A percentile compares a stretch with the other conserved stretches of the same genome.
phyloP scores from a whole-genome alignment of 768 basidiomycete genomes.

The Lactarius deliciosus region DNA sequence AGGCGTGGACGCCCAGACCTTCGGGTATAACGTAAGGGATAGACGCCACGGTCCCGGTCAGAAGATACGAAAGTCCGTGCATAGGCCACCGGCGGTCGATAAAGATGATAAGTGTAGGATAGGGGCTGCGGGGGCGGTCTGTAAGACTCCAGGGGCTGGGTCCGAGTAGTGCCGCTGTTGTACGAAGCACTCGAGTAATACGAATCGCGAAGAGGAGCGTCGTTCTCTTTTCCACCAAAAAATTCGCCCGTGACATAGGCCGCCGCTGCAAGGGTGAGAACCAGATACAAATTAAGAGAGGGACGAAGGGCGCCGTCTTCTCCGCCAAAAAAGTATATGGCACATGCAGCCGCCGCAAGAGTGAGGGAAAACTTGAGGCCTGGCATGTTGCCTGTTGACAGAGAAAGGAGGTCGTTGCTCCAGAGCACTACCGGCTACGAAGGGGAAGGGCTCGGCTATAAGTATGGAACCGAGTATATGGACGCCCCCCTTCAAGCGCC shows the following conservation, averaged over 20 bases:
- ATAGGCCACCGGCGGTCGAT: background rate
- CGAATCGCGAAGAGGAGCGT: background rate
- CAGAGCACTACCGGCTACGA: background rate
- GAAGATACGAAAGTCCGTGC: background rate
- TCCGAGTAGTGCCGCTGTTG: background rate
- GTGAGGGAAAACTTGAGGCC: too few species aligned
- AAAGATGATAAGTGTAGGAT: background rate
- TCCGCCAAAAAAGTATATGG: background rate
- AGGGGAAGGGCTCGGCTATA: background rate
- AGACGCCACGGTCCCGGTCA: background rate
- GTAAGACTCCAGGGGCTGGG: background rate
- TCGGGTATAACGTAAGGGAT: background rate
- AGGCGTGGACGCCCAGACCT: background rate
- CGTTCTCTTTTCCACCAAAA: too few species aligned
- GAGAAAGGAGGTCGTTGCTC: background rate
- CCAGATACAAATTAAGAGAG: too few species aligned
- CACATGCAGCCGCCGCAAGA: background rate
- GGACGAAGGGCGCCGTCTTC: background rate
- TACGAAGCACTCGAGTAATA: background rate
- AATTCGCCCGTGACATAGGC: background rate
- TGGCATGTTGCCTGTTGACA: constrained; percentile 7
- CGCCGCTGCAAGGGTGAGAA: background rate
- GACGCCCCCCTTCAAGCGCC: background rate
- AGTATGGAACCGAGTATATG: background rate
- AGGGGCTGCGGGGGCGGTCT: background rate